Evolutionary conservation across 148 eudicot genomes (phyloP), one percentile per base, ranked within the genome.

Genomic region (Rhododendron mucronatum): DNA sequence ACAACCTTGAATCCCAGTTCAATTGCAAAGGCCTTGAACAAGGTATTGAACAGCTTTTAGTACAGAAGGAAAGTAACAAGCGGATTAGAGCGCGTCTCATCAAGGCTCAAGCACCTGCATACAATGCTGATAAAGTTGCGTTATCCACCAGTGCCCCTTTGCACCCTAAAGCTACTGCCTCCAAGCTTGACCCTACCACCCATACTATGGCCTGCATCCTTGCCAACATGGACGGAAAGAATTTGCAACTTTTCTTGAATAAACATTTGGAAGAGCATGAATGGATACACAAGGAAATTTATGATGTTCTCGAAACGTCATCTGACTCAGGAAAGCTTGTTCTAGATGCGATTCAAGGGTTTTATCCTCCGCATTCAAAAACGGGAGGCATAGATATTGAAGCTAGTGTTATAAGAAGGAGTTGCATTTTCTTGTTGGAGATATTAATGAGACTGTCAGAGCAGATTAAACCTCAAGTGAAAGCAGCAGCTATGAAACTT

Each of bases 1-100:
- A 79, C 83, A 67, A 74, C 79, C 88, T 91, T 12, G 91, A 89
- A 37, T 80, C 85, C 45, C 50, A 84, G n/a, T 87, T 82, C 85
- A 78, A 81, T 7, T 48, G 85, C 83, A 80, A 67, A 51, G 44
- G 23, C 21, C 89, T 91, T 76, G 74, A 84, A 82, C 39, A 86
- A 67, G 80, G 8, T 51, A 78, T 88, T 39, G 28, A n/a, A 33
- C 88, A 81, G 61, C 82, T 90, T 41, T 39, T 80, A 86, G 59
- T 33, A 35, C 76, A 71, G 82, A 80, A 83, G 65, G 79, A 33
- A 69, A 16, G 71, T 41, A 61, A 16, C 21, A 84, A 48, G 65
- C 47, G 37, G 75, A 69, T 69, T 30, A 69, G 20, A 30, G 63
- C 63, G 16, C 5, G 23, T 37, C 48, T 44, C 13, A 82, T 61